Evolutionary conservation across 2,329 filamentous ascomycete genomes (phyloP), one percentile per base, ranked within the genome.

Genomic region (Calonectria pseudoturangicola): DNA sequence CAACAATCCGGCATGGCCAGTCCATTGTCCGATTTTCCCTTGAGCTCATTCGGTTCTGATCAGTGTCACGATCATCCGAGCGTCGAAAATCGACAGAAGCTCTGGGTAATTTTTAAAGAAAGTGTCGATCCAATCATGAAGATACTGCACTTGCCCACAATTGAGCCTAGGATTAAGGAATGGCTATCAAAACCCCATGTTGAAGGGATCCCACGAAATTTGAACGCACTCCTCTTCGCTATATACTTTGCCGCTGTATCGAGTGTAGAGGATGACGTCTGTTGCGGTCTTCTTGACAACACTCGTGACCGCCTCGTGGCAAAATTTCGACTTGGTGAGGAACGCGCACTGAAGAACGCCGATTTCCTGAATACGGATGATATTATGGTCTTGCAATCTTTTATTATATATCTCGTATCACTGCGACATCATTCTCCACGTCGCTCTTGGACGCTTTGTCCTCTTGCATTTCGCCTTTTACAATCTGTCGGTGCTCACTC

Each of bases 71-170:
- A n/a, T 3, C 60, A 64, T 13, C 50, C 50, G 4, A 54, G 27
- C 4, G 28, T 33, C 9, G 50, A 33, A 12, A 54, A 33, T 18
- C 28, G 50, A 33, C 28, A 33, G 18, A 54, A 36, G 16, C 50
- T 54, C 15, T 64, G 60, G 60, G 25, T 28, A 3, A 47, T 64
- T 33, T 64, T 64, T 36, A 48, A 47, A 12, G 60, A 64, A 16
- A 64, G 25, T 15, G n/a, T 64, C 8, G 39, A 64, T 25, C 60
- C 60, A 0, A 21, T 64, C 15, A 21, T 64, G 25, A 48, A 43
- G 12, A 10, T 64, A 3, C 16, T 64, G 5, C 60, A 64, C 12
- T 7, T 64, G 10, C 60, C 60, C 16, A 48, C 60, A 2, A 15
- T 36, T 4, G 43, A 48, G 41, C 27, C 60, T 10, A 18, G 6